Conservation (phyloP, 2,329 filamentous ascomycete species). For the Rutstroemia sp. region DNA sequence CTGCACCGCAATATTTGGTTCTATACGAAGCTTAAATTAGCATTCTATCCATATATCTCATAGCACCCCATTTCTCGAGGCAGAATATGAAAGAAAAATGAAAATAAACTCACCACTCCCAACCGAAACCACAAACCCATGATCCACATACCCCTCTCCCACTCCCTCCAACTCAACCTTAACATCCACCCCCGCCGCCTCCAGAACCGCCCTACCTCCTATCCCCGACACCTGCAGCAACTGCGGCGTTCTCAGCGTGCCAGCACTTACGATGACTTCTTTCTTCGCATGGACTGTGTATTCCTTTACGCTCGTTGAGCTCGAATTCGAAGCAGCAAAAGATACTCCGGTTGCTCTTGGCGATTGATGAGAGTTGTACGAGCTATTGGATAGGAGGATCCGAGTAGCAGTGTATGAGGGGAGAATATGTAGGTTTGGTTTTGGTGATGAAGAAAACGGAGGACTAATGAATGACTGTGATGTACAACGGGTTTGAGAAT, state of each 20-base stretch:
- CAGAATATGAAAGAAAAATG: background rate
- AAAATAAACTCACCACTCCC: background rate
- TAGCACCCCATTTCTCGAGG: background rate
- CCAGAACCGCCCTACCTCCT: slow-evolving; percentile 37
- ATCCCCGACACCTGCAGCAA: slow-evolving; percentile 45
- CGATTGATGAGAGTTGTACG: background rate
- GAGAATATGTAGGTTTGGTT: slow-evolving; percentile 2
- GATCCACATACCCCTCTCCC: slow-evolving; percentile 44
- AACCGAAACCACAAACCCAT: slow-evolving; percentile 11
- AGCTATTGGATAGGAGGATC: background rate
- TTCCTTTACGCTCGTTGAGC: background rate
- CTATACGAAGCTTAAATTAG: background rate
- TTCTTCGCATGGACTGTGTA: slow-evolving; percentile 14
- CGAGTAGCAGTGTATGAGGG: background rate
- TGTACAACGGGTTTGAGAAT: background rate
- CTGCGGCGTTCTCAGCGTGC: slow-evolving; percentile 44
- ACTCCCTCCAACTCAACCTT: slow-evolving; percentile 42
- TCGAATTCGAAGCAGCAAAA: background rate
- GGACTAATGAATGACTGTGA: background rate
- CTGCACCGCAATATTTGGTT: background rate
- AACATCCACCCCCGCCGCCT: slow-evolving; percentile 34
- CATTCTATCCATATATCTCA: background rate
- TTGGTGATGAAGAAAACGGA: background rate
- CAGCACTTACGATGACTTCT: slow-evolving; percentile 44
- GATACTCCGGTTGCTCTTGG: background rate